A percentile compares a stretch with the other conserved stretches of the same genome.
Conservation (phyloP, 2,329 filamentous ascomycete genomes). For the Aspergillus fumigatus region DNA sequence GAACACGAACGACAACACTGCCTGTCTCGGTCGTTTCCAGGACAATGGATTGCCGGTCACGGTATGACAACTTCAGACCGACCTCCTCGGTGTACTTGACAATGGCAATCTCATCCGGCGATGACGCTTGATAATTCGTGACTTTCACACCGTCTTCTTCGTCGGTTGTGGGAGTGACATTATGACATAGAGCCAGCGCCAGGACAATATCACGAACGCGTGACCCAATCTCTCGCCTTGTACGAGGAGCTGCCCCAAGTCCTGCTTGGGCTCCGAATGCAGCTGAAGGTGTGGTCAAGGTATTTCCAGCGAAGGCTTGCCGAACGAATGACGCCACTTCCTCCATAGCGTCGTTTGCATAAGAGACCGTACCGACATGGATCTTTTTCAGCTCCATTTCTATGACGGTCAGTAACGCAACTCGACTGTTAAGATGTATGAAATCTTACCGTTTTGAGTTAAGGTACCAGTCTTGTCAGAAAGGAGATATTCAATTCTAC, state of each 20-base stretch:
- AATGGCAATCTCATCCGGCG: slow-evolving; percentile 96
- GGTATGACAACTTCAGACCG: slow-evolving; percentile 75
- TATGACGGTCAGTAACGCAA: slow-evolving; percentile 25
- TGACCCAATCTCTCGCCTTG: slow-evolving; percentile 85
- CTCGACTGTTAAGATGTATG: not conserved
- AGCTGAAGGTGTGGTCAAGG: slow-evolving; percentile 70
- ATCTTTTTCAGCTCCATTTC: slow-evolving; percentile 99
- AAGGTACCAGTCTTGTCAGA: slow-evolving; percentile 98
- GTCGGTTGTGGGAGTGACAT: slow-evolving; percentile 88
- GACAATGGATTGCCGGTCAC: slow-evolving; percentile 81
- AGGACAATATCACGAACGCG: slow-evolving; percentile 90
- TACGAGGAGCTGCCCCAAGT: slow-evolving; percentile 65
- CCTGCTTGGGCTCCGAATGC: slow-evolving; percentile 58
- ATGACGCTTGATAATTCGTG: slow-evolving; percentile 92
- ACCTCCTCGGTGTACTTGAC: slow-evolving; percentile 93
- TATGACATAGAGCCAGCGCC: slow-evolving; percentile 89
- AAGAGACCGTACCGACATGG: slow-evolving; percentile 95
- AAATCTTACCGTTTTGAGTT: slow-evolving; percentile 69
- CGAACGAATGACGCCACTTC: slow-evolving; percentile 83
- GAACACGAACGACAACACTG: slow-evolving; percentile 72
- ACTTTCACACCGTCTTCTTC: slow-evolving; percentile 71
- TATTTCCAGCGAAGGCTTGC: slow-evolving; percentile 66
- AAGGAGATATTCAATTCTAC: slow-evolving; percentile 90
- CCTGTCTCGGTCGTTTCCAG: slow-evolving; percentile 73
- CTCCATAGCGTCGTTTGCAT: slow-evolving; percentile 98